A percentile compares a stretch with the other conserved stretches of the same genome.
These are phyloP conservation scores for Salvia sclarea DNA, from an alignment of 305 asterid genomes.

Conservation along the genomic window DNA sequence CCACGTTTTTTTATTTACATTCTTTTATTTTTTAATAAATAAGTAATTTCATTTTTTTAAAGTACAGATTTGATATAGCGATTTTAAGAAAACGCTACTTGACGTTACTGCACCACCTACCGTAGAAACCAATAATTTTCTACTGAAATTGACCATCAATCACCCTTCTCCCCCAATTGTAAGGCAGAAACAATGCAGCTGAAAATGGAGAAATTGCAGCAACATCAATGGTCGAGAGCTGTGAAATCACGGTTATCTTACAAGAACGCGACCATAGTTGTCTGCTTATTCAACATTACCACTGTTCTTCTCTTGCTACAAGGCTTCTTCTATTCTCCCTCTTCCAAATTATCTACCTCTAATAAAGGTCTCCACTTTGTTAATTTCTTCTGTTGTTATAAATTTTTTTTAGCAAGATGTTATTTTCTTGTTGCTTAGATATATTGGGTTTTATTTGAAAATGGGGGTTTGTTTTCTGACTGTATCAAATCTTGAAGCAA, in stretches of 20 bases:
- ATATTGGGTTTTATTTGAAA: slow-evolving; percentile 9
- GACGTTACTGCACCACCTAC: background rate
- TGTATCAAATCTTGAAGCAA: slow-evolving; percentile 19
- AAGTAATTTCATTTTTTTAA: too few species aligned
- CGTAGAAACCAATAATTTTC: background rate
- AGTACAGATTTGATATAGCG: too few species aligned
- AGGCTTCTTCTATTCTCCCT: slow-evolving; percentile 51
- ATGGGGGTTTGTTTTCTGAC: background rate
- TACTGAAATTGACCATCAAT: background rate
- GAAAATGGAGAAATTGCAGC: slow-evolving; percentile 68
- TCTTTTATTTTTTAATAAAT: too few species aligned
- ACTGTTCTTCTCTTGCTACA: slow-evolving; percentile 66
- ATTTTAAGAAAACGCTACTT: slow-evolving; percentile 7
- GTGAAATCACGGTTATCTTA: slow-evolving; percentile 55
- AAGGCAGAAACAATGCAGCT: background rate
- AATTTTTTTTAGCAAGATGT: background rate
- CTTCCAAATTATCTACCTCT: slow-evolving; percentile 45
- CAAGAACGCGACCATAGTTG: slow-evolving; percentile 74
- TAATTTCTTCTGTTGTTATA: background rate
- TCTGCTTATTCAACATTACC: slow-evolving; percentile 66
- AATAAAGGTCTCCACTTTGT: slow-evolving; percentile 33
- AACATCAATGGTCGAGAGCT: slow-evolving; percentile 65
- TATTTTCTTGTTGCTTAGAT: background rate
- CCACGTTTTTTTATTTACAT: slow-evolving; percentile 55
- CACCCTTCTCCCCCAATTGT: background rate